These are phyloP conservation scores for Dinochytrium kinnereticum DNA, from an alignment of 371 early-diverging fungal genomes.

Conservation along the genomic window DNA sequence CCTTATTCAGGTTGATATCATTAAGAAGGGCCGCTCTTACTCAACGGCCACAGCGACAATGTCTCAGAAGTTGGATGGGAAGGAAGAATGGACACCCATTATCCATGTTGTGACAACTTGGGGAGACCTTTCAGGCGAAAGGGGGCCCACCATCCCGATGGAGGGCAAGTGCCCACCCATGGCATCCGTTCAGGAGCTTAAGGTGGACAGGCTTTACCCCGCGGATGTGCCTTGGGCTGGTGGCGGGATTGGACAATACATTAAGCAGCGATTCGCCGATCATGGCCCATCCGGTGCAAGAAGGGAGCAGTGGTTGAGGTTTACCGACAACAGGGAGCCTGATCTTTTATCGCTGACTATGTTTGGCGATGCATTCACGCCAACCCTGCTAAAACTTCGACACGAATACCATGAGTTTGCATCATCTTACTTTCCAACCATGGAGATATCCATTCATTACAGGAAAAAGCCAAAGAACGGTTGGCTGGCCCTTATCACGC, in stretches of 20 bases:
- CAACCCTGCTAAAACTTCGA: background rate
- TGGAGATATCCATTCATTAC: conserved; percentile 8
- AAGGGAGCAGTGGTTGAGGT: conserved; percentile 8
- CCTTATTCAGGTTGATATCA: background rate
- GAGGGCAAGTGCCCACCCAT: background rate
- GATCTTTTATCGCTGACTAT: conserved; percentile 8
- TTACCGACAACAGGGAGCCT: background rate
- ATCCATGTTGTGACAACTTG: conserved; percentile 1
- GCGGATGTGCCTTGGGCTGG: background rate
- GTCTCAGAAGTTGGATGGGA: background rate
- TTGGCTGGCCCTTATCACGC: conserved; percentile 1
- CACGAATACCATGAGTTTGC: background rate
- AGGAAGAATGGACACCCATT: background rate
- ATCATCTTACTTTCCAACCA: conserved; percentile 5
- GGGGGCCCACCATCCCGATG: background rate
- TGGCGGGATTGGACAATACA: background rate
- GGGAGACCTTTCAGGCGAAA: background rate
- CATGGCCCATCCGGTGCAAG: too few species aligned
- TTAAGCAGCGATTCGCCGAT: background rate
- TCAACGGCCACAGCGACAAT: background rate
- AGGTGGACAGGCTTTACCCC: background rate
- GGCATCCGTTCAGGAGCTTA: background rate
- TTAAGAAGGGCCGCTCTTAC: background rate
- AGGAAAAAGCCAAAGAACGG: background rate
- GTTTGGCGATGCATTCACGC: conserved; percentile 10